Evolutionary conservation across 2,329 filamentous ascomycete genomes (phyloP).

Genomic region (Colletotrichum sojae): DNA sequence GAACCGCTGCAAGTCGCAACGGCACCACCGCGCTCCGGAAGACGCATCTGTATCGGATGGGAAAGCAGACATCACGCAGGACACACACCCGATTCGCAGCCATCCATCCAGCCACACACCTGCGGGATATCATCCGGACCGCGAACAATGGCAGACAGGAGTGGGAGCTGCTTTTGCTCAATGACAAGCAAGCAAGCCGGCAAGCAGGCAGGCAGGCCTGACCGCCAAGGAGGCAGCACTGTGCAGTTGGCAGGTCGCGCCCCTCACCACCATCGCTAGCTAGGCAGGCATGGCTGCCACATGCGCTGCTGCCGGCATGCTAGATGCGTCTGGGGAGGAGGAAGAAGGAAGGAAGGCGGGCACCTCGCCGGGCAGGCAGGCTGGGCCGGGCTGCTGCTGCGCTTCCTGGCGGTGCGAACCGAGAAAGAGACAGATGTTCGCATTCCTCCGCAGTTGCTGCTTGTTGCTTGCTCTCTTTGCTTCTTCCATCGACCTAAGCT

Average conservation of each 20-base stretch:
- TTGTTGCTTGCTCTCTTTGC: constrained; percentile 1
- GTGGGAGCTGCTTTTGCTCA: not conserved
- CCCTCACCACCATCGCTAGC: constrained; percentile 15
- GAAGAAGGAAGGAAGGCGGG: not conserved
- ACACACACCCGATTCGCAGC: not conserved
- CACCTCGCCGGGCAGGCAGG: constrained; percentile 3
- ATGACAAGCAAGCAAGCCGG: not conserved
- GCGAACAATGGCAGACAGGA: not conserved
- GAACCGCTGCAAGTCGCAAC: constrained; percentile 7
- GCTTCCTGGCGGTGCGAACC: not conserved
- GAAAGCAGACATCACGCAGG: constrained; percentile 5
- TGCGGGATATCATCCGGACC: not conserved
- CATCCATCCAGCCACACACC: not conserved
- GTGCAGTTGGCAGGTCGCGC: constrained; percentile 26
- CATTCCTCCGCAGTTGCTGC: not conserved
- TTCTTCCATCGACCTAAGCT: constrained; percentile 9
- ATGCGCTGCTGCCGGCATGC: constrained; percentile 37
- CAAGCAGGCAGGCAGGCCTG: not conserved
- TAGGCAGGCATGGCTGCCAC: constrained; percentile 31
- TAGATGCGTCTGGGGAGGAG: constrained; percentile 19
- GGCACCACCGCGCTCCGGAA: not conserved
- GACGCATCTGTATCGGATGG: constrained; percentile 11
- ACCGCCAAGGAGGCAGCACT: constrained; percentile 7
- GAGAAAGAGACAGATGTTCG: constrained; percentile 1
- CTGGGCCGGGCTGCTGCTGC: constrained; percentile 8